Base-by-base conservation (phyloP, 306 rosid genomes). In the Citrullus amarus region DNA sequence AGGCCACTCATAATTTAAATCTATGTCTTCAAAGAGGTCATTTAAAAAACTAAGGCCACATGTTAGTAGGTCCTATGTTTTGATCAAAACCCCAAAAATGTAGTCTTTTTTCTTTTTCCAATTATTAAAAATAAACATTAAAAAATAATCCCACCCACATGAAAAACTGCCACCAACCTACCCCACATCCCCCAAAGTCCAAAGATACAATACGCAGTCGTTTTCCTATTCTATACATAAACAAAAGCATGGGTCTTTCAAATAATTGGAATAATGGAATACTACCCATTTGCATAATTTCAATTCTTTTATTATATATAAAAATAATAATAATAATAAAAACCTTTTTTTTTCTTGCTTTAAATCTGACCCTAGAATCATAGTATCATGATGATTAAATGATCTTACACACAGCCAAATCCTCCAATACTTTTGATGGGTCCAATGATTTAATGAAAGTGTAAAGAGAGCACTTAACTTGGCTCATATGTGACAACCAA, bases 381-480 rank as follows among this genome's bases (percentile, higher is more conserved):
- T 74, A 74, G 78, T 51, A 74, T 32, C 50, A 54, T 53, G 63
- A 74, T 74, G 78, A 74, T 53, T 74, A 54, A 54, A 54, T 74
- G 78, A 74, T 74, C 62, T 51, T 18, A 53, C 30, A 74, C 62
- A 72, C 77, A 50, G 44, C 77, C 77, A 73, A 48, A 74, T 54
- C 78, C 48, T 74, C 50, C 50, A 74, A 74, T 53, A 54, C 62
- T 53, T 48, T 48, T 53, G 61, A 73, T 51, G 58, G 77, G 77
- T 54, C 62, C 62, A 74, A 54, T 34, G 50, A 30, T 32, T 51
- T 30, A 74, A 74, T 74, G 36, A 32, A 74, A 74, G 63, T 53
- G 48, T 74, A 43, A 54, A 74, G 78, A 73, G 77, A 51, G 78
- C 78, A 74, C 78, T 74, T 32, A 53, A 17, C 78, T 74, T 74